Evolutionary conservation across 257 asterid species (phyloP).

Genomic region (Echium plantagineum): DNA sequence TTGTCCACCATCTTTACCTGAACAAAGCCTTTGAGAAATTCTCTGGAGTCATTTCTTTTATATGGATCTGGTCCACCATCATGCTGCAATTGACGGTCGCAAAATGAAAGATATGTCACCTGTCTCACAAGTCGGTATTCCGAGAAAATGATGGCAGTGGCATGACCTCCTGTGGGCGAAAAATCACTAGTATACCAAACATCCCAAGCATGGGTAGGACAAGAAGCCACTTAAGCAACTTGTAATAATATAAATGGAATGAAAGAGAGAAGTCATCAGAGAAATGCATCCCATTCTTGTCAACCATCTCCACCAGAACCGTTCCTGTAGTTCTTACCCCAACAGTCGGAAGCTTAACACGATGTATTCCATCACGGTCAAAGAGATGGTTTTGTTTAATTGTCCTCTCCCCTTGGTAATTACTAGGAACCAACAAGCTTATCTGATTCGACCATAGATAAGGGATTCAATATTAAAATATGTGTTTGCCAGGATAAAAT

Average conservation of each 20-base stretch:
- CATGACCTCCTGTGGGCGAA: slow-evolving; percentile 88
- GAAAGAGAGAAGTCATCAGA: slow-evolving; percentile 87
- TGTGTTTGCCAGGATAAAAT: background rate
- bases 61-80: background rate
- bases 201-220: slow-evolving; percentile 97
- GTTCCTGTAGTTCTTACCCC: slow-evolving; percentile 84
- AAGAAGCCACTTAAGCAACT: slow-evolving; percentile 84
- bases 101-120: background rate
- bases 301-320: slow-evolving; percentile 91
- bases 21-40: background rate
- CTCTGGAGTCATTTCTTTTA: background rate
- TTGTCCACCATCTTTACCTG: no score
- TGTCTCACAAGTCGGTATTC: slow-evolving; percentile 62
- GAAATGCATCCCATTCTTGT: slow-evolving; percentile 78
- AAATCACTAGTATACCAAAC: slow-evolving; percentile 81
- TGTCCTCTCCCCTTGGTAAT: slow-evolving; percentile 94
- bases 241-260: slow-evolving; percentile 85
- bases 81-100: background rate
- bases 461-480: background rate
- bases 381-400: slow-evolving; percentile 55
- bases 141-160: slow-evolving; percentile 96
- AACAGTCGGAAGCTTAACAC: slow-evolving; percentile 74
- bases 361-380: slow-evolving; percentile 56
- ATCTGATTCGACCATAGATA: slow-evolving; percentile 32
- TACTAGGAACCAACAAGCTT: slow-evolving; percentile 93